Evolutionary conservation across 2,329 filamentous ascomycete genomes (phyloP).

Genomic region (Hypoxylon sp.): DNA sequence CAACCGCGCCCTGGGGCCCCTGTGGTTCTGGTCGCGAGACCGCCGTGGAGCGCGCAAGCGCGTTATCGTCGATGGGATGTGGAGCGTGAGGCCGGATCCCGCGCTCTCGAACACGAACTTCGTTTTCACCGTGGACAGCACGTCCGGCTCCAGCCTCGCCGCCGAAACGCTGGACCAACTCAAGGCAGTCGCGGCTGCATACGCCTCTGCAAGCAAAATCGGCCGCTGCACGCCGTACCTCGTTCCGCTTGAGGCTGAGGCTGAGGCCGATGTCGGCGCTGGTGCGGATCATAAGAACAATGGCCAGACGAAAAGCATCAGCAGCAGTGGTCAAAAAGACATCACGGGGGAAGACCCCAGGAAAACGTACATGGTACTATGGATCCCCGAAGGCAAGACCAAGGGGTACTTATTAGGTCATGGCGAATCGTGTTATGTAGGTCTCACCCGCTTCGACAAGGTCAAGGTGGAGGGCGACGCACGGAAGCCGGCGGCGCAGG

Average conservation of each 20-base stretch:
- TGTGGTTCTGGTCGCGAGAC: slow-evolving; percentile 70
- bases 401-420: too few species aligned
- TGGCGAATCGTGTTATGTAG: slow-evolving; percentile 31
- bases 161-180: too few species aligned
- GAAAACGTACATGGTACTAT: slow-evolving; percentile 9
- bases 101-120: background rate
- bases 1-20: slow-evolving; percentile 72
- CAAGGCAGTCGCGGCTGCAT: too few species aligned
- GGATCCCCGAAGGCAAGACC: background rate
- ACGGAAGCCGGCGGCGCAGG: slow-evolving; percentile 50
- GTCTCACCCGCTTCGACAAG: slow-evolving; percentile 46
- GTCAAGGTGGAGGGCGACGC: slow-evolving; percentile 57
- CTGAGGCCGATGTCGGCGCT: slow-evolving; percentile 1
- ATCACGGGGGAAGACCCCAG: background rate
- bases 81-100: background rate
- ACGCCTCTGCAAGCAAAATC: background rate
- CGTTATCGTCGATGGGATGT: slow-evolving; percentile 58
- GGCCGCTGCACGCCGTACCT: background rate
- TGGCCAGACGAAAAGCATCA: background rate
- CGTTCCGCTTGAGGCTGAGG: slow-evolving; percentile 12
- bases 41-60: slow-evolving; percentile 50
- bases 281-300: background rate
- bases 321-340: background rate
- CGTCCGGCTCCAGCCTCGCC: too few species aligned
- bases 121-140: background rate